phyloP scores from a whole-genome alignment of 257 asterid genomes.

The Solanum commersonii region DNA sequence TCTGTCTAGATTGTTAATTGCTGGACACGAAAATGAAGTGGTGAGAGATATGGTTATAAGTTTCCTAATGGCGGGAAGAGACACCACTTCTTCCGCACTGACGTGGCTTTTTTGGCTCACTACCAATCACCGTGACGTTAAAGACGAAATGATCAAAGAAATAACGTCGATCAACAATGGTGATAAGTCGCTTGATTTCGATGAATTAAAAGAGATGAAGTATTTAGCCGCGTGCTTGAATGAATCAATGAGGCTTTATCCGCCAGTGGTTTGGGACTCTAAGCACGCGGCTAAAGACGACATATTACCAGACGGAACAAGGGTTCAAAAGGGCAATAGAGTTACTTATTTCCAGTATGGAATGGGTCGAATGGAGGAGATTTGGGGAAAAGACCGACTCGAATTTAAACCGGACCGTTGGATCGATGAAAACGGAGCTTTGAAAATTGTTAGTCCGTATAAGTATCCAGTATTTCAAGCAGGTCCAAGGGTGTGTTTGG shows the following conservation, averaged over 20 bases:
- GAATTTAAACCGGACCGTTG: conserved; percentile 17
- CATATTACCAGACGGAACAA: conserved; percentile 65
- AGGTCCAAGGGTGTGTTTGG: conserved; percentile 16
- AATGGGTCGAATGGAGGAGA: conserved; percentile 8
- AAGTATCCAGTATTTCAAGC: conserved; percentile 10
- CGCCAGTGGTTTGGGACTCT: conserved; percentile 83
- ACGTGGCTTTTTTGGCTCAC: background rate
- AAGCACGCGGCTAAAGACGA: conserved; percentile 26
- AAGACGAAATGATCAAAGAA: background rate
- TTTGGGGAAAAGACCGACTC: conserved; percentile 13
- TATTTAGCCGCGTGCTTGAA: conserved; percentile 47
- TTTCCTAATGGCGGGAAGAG: background rate
- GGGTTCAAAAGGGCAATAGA: background rate
- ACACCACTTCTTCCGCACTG: background rate
- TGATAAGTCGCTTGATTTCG: background rate
- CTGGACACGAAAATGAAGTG: background rate
- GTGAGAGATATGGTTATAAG: conserved; percentile 19
- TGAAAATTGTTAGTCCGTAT: background rate
- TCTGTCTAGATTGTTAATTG: background rate
- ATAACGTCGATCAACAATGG: background rate
- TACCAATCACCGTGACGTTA: background rate
- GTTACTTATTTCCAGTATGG: background rate
- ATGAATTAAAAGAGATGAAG: conserved; percentile 33
- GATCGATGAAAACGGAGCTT: background rate
- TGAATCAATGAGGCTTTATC: conserved; percentile 77